Evolutionary conservation across 768 basidiomycete genomes (phyloP).

Genomic region (Kondoa malvinella): DNA sequence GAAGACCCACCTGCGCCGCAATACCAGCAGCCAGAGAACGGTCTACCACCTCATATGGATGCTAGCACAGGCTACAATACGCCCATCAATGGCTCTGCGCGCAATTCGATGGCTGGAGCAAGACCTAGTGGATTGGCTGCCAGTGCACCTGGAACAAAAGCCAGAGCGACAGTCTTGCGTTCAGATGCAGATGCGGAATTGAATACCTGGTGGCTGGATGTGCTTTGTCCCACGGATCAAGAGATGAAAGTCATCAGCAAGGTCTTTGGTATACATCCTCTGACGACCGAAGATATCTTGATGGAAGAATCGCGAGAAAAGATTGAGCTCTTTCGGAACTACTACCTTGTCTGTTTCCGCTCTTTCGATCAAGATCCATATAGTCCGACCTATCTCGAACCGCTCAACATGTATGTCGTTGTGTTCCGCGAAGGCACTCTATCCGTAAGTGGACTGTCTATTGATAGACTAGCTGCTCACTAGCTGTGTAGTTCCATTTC

Average conservation of each 20-base stretch:
- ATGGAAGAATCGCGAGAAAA: constrained; percentile 99
- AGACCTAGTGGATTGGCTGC: neutral
- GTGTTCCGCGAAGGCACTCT: constrained; percentile 93
- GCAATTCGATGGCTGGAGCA: neutral
- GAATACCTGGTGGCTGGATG: constrained; percentile 94
- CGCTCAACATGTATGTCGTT: constrained; percentile 98
- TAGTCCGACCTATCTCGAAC: constrained; percentile 90
- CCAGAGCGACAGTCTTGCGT: constrained; percentile 13
- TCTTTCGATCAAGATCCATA: constrained; percentile 98
- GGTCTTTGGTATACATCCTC: constrained; percentile 89
- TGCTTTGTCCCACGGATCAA: constrained; percentile 82
- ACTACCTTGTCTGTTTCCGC: constrained; percentile 97
- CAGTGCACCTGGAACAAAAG: neutral
- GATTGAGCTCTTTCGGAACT: constrained; percentile 96
- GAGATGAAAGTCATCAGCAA: constrained; percentile 96
- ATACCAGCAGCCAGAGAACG: neutral
- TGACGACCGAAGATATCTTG: constrained; percentile 96
- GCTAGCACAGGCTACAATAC: constrained; percentile 19
- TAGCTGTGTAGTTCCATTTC: constrained; percentile 65
- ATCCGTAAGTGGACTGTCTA: constrained; percentile 44
- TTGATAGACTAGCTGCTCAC: neutral
- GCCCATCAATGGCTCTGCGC: constrained; percentile 8
- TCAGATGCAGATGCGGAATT: constrained; percentile 43
- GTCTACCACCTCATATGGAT: neutral
- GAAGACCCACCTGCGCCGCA: constrained; percentile 13